Evolutionary conservation across 345 rosid species (phyloP).

Genomic region (Citrus sp.): DNA sequence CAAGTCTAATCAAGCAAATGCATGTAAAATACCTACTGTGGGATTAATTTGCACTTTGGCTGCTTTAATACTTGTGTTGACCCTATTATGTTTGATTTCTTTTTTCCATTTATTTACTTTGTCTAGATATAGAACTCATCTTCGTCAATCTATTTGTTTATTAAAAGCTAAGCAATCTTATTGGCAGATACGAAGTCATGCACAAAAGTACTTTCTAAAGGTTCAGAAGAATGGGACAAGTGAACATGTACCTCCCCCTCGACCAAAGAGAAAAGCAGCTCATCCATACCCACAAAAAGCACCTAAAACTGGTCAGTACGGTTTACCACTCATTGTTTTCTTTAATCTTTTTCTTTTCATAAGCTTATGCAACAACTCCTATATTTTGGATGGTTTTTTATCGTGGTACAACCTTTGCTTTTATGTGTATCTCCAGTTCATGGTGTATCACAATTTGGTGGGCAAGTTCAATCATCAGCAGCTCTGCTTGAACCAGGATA

Average conservation of each 20-base stretch:
- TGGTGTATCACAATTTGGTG: slow-evolving; percentile 37
- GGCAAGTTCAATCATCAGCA: slow-evolving; percentile 47
- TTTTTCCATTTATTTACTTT: background rate
- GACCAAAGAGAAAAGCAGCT: slow-evolving; percentile 90
- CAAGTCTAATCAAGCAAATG: background rate
- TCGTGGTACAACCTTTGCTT: slow-evolving; percentile 18
- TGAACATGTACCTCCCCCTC: slow-evolving; percentile 93
- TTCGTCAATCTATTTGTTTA: slow-evolving; percentile 3
- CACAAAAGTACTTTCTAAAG: slow-evolving; percentile 87
- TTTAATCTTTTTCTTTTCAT: background rate
- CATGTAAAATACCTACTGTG: background rate
- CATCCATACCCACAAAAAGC: slow-evolving; percentile 98
- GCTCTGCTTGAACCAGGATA: slow-evolving; percentile 46
- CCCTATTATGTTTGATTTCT: background rate
- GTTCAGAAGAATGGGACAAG: slow-evolving; percentile 87
- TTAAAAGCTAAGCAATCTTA: slow-evolving; percentile 9
- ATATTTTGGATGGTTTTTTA: background rate
- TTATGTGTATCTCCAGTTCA: slow-evolving; percentile 32
- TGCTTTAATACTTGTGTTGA: background rate
- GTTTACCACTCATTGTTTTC: background rate
- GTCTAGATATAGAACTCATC: background rate
- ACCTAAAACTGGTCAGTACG: slow-evolving; percentile 52
- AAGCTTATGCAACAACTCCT: background rate
- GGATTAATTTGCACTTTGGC: background rate
- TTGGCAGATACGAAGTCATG: slow-evolving; percentile 91